phyloP scores from a whole-genome alignment of 169 alveolate species.

The Ichthyophthirius multifiliis region DNA sequence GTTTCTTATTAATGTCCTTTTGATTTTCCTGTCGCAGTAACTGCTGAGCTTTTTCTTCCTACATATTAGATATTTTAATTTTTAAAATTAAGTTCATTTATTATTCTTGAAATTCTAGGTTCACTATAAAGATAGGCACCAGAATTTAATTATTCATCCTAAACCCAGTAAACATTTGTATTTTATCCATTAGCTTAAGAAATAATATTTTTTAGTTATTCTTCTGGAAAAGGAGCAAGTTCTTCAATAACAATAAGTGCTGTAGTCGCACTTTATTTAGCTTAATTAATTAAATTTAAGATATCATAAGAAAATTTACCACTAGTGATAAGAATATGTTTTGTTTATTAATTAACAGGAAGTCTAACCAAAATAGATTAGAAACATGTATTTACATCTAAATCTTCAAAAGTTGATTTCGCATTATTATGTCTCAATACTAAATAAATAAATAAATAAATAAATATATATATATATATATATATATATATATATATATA shows the following conservation, averaged over 20 bases:
- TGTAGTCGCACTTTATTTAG: slow-evolving; percentile 15
- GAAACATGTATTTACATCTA: slow-evolving; percentile 44
- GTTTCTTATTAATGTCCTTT: neutral
- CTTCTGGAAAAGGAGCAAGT: slow-evolving; percentile 71
- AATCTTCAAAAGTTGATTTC: slow-evolving; percentile 40
- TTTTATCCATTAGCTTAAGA: neutral
- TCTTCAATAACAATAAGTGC: slow-evolving; percentile 61
- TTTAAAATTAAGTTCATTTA: slow-evolving; percentile 21
- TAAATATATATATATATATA: neutral
- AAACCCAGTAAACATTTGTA: slow-evolving; percentile 77
- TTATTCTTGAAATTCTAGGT: slow-evolving; percentile 40
- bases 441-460: neutral
- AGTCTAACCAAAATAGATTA: slow-evolving; percentile 39
- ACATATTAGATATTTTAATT: slow-evolving; percentile 22
- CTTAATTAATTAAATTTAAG: slow-evolving; percentile 34
- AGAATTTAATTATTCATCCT: slow-evolving; percentile 92
- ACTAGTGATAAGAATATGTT: slow-evolving; percentile 40
- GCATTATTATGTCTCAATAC: slow-evolving; percentile 60
- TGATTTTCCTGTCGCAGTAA: neutral
- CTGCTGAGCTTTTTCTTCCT: slow-evolving; percentile 29
- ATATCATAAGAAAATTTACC: slow-evolving; percentile 59
- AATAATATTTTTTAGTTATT: slow-evolving; percentile 27
- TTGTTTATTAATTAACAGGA: slow-evolving; percentile 13
- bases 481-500: neutral
- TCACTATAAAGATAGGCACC: slow-evolving; percentile 86